phyloP scores from a whole-genome alignment of 352 stramenopile genomes.

The Plasmopara muralis region DNA sequence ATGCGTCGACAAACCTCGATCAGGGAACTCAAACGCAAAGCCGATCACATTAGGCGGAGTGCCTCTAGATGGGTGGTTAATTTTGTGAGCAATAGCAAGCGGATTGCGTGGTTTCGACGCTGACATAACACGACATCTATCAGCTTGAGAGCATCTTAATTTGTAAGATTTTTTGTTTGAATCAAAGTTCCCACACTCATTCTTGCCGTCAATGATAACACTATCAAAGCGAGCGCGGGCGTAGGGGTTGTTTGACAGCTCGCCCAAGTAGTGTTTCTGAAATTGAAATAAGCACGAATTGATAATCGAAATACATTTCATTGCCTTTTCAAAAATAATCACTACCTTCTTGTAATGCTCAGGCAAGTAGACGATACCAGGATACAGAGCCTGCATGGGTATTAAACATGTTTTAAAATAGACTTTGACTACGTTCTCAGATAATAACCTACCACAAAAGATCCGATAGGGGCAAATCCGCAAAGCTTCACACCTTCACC shows the following conservation, averaged over 20 bases:
- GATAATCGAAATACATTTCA: not conserved
- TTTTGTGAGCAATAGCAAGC: slow-evolving; percentile 76
- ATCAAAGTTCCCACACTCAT: slow-evolving; percentile 40
- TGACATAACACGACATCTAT: slow-evolving; percentile 18
- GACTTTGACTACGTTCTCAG: slow-evolving; percentile 1
- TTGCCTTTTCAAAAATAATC: not conserved
- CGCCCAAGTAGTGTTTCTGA: slow-evolving; percentile 47
- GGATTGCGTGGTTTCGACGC: slow-evolving; percentile 54
- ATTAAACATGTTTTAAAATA: not conserved
- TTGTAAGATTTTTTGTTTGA: not conserved
- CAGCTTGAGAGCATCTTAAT: not conserved
- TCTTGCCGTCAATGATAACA: slow-evolving; percentile 81
- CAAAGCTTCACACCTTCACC: slow-evolving; percentile 69
- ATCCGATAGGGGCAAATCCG: slow-evolving; percentile 57
- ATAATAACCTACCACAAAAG: slow-evolving; percentile 43
- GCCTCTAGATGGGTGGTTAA: slow-evolving; percentile 74
- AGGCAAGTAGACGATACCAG: slow-evolving; percentile 72
- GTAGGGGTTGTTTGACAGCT: slow-evolving; percentile 72
- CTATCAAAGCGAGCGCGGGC: slow-evolving; percentile 79
- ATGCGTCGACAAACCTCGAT: slow-evolving; percentile 33
- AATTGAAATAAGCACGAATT: not conserved
- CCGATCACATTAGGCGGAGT: slow-evolving; percentile 71
- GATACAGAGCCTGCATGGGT: slow-evolving; percentile 50
- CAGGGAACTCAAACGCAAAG: slow-evolving; percentile 78
- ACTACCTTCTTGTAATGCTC: slow-evolving; percentile 82